Conservation (phyloP, 768 basidiomycete genomes). For the Amanita polypyramis region DNA sequence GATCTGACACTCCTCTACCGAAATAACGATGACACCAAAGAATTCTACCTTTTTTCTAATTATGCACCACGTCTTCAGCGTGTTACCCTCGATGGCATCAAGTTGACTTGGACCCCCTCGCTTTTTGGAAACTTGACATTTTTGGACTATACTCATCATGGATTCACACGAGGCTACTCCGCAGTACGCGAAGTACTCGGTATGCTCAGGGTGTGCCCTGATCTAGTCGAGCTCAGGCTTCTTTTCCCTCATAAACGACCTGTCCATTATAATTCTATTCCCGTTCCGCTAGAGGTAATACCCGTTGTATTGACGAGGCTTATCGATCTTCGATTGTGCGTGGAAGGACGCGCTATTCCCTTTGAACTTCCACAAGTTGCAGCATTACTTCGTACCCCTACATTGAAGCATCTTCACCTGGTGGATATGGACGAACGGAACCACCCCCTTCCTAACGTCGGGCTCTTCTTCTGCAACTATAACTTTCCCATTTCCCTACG, state of each 20-base stretch:
- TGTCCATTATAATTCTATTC: conserved; percentile 8
- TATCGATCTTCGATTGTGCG: conserved; percentile 33
- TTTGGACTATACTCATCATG: conserved; percentile 66
- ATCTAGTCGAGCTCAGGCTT: conserved; percentile 43
- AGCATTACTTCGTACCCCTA: conserved; percentile 37
- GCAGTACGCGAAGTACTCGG: conserved; percentile 47
- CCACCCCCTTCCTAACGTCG: conserved; percentile 32
- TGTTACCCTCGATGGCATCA: conserved; percentile 52
- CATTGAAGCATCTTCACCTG: conserved; percentile 36
- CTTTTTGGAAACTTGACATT: conserved; percentile 51
- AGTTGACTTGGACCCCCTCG: conserved; percentile 50
- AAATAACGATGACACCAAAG: conserved; percentile 58
- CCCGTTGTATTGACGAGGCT: conserved; percentile 35
- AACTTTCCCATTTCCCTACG: conserved; percentile 28
- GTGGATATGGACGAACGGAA: conserved; percentile 29
- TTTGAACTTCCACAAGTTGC: conserved; percentile 45
- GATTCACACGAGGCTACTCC: conserved; percentile 47
- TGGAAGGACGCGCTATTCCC: conserved; percentile 48
- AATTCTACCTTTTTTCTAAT: conserved; percentile 55
- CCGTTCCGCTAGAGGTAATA: conserved; percentile 15
- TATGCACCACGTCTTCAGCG: conserved; percentile 45
- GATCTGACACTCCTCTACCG: conserved; percentile 49
- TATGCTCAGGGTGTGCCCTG: conserved; percentile 44
- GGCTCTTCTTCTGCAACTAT: conserved; percentile 36
- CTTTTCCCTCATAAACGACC: conserved; percentile 35